Conservation (phyloP, 257 asterid genomes). For the Fraxinus anomala region DNA sequence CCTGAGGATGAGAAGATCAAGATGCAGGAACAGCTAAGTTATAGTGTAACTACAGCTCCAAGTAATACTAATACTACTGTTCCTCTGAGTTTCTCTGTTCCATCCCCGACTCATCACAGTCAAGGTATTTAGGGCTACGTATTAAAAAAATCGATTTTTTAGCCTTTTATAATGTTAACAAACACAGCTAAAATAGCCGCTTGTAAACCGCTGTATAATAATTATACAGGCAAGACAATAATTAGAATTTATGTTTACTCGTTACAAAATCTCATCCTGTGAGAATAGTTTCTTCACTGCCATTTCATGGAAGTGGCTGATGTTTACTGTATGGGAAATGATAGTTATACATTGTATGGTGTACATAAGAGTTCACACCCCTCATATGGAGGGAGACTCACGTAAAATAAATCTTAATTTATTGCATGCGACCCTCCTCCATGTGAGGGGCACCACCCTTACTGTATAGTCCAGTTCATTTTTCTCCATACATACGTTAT, state of each 20-base stretch:
- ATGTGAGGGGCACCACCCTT: too few species aligned
- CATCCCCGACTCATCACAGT: constrained; percentile 29
- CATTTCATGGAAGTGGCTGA: constrained; percentile 36
- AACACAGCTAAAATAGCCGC: neutral
- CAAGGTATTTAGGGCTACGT: constrained; percentile 33
- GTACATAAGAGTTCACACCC: too few species aligned
- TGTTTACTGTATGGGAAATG: neutral
- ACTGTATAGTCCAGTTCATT: neutral
- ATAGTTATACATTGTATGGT: too few species aligned
- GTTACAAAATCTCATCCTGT: neutral
- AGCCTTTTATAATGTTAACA: neutral
- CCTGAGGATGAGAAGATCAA: constrained; percentile 47
- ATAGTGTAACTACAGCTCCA: constrained; percentile 29
- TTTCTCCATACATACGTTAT: constrained; percentile 21
- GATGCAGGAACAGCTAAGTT: constrained; percentile 34
- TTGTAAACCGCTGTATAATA: too few species aligned
- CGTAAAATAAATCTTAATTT: too few species aligned
- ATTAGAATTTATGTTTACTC: too few species aligned
- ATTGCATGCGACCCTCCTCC: too few species aligned
- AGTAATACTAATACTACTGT: neutral
- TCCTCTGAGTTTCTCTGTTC: constrained; percentile 24
- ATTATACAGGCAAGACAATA: too few species aligned
- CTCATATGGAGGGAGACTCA: too few species aligned
- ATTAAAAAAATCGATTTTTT: too few species aligned
- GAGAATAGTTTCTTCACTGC: neutral